Conservation (phyloP, 78 protist species). For the Dictyostelium capitatum region DNA sequence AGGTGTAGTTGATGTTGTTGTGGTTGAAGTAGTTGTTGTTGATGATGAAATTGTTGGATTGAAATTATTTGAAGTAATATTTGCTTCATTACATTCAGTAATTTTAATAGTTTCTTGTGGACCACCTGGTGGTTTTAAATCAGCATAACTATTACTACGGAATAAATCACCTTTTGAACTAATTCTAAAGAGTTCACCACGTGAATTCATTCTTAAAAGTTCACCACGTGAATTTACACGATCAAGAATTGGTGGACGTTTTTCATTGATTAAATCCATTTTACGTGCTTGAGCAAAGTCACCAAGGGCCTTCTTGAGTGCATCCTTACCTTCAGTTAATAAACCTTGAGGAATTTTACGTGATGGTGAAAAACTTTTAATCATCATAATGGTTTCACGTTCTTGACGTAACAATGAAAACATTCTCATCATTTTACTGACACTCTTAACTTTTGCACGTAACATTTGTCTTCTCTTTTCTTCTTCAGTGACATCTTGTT, state of each 20-base stretch:
- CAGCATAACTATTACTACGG: conserved; percentile 56
- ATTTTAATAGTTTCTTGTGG: conserved; percentile 72
- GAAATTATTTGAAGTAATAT: conserved; percentile 4
- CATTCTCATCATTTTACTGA: conserved; percentile 91
- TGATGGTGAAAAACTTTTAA: conserved; percentile 92
- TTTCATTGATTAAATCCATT: conserved; percentile 80
- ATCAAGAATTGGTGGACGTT: conserved; percentile 76
- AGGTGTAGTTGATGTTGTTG: not conserved
- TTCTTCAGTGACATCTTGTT: conserved; percentile 28
- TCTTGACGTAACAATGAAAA: conserved; percentile 91
- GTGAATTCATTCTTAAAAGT: conserved; percentile 59
- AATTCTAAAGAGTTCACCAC: conserved; percentile 76
- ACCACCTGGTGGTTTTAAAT: conserved; percentile 49
- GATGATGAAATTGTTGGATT: not conserved
- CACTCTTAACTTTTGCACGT: conserved; percentile 89
- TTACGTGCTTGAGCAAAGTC: conserved; percentile 83
- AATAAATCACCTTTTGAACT: conserved; percentile 61
- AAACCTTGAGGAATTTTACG: conserved; percentile 92
- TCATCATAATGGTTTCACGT: conserved; percentile 91
- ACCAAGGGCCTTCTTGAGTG: conserved; percentile 61
- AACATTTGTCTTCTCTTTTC: conserved; percentile 78
- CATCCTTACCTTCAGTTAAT: conserved; percentile 87
- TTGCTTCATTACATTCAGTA: conserved; percentile 40
- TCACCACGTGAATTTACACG: conserved; percentile 62
- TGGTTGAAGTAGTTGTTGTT: not conserved